A percentile compares a stretch with the other conserved stretches of the same genome.
These are phyloP conservation scores for Lodderomyces margitis DNA, from an alignment of 1,139 yeast species.

Conservation along the genomic window DNA sequence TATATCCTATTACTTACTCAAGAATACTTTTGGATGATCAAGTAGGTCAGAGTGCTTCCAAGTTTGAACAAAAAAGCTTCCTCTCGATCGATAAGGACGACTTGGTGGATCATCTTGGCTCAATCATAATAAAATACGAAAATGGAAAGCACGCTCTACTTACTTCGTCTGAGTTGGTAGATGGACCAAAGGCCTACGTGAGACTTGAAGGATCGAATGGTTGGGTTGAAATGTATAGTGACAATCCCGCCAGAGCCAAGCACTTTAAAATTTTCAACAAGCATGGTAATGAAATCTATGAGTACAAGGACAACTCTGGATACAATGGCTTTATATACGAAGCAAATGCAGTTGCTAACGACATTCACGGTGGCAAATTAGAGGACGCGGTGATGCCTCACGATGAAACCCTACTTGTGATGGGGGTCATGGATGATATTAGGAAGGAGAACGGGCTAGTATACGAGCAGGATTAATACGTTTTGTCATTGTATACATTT, in stretches of 20 bases:
- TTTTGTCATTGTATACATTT: background rate
- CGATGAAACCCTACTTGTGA: constrained; percentile 42
- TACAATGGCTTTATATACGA: constrained; percentile 50
- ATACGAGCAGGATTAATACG: constrained; percentile 37
- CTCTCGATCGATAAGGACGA: constrained; percentile 31
- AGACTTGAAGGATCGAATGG: constrained; percentile 43
- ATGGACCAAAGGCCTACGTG: constrained; percentile 31
- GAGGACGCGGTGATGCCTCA: constrained; percentile 39
- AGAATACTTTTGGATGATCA: constrained; percentile 39
- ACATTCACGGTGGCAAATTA: constrained; percentile 32
- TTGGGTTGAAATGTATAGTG: constrained; percentile 30
- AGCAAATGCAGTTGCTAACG: constrained; percentile 50
- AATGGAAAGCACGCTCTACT: constrained; percentile 38
- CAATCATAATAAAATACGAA: constrained; percentile 32
- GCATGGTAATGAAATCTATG: constrained; percentile 21
- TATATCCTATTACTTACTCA: constrained; percentile 53
- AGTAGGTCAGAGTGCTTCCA: constrained; percentile 25
- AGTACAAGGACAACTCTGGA: constrained; percentile 28
- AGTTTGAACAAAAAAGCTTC: constrained; percentile 30
- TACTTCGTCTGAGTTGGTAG: constrained; percentile 29
- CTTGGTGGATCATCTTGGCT: constrained; percentile 36
- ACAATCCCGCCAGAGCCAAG: constrained; percentile 34
- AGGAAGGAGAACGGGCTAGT: constrained; percentile 40
- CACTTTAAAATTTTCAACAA: constrained; percentile 28
- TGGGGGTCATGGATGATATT: constrained; percentile 44